phyloP scores from a whole-genome alignment of 768 basidiomycete species.

The Pholiota conissans region DNA sequence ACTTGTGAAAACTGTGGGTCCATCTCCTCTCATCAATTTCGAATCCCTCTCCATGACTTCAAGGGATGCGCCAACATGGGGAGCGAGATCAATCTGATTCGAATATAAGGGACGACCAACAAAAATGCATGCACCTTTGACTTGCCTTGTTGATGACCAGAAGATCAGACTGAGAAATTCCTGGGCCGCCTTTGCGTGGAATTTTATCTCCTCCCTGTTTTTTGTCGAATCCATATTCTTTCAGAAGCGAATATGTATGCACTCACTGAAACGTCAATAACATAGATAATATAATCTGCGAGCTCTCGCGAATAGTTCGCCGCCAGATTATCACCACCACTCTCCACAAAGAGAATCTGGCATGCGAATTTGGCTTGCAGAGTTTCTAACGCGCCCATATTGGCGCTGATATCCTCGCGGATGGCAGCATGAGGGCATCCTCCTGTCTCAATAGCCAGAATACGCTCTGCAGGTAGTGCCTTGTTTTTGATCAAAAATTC shows the following conservation, averaged over 20 bases:
- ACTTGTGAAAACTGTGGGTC: constrained; percentile 90
- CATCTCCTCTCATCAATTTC: constrained; percentile 90
- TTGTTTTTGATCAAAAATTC: constrained; percentile 94
- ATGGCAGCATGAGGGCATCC: constrained; percentile 99
- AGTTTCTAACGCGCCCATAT: constrained; percentile 93
- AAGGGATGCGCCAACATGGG: constrained; percentile 89
- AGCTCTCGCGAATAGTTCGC: constrained; percentile 96
- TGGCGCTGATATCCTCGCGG: constrained; percentile 96
- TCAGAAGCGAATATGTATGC: background rate
- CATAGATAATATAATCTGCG: constrained; percentile 96
- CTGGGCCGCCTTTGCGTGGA: constrained; percentile 96
- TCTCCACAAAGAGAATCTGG: constrained; percentile 92
- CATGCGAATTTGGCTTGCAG: constrained; percentile 89
- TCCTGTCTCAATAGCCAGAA: constrained; percentile 96
- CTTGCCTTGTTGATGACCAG: constrained; percentile 91
- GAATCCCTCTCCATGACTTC: constrained; percentile 95
- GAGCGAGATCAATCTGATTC: constrained; percentile 85
- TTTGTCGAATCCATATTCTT: background rate
- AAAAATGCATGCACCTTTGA: too few species aligned
- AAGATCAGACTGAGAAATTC: constrained; percentile 94
- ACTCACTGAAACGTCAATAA: constrained; percentile 79
- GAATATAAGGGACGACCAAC: background rate
- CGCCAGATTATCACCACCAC: constrained; percentile 95
- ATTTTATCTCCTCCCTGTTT: constrained; percentile 94
- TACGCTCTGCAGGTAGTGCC: constrained; percentile 81